A percentile compares a stretch with the other conserved stretches of the same genome.
phyloP scores from a whole-genome alignment of 306 rosid genomes.

The Comarum palustre region DNA sequence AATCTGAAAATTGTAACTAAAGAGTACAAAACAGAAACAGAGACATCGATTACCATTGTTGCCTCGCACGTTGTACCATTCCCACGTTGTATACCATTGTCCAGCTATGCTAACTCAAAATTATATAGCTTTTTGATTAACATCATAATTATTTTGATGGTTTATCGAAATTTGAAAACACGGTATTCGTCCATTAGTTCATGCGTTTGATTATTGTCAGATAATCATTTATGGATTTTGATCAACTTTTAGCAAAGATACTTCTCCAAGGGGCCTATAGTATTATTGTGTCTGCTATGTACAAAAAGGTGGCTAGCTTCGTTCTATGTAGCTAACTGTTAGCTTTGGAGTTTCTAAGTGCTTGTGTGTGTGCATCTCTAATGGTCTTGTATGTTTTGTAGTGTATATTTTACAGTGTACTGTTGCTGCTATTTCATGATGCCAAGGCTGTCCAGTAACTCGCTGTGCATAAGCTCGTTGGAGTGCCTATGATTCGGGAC shows the following conservation, averaged over 20 bases:
- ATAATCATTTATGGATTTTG: background rate
- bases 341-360: background rate
- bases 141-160: background rate
- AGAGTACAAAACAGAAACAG: too few species aligned
- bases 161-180: too few species aligned
- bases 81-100: too few species aligned
- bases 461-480: slow-evolving; percentile 64
- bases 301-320: background rate
- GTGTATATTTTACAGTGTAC: slow-evolving; percentile 8
- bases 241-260: background rate
- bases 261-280: background rate
- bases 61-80: too few species aligned
- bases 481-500: slow-evolving; percentile 81
- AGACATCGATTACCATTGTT: too few species aligned
- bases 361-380: background rate
- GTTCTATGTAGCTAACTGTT: background rate
- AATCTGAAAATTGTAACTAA: too few species aligned
- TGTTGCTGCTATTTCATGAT: slow-evolving; percentile 30
- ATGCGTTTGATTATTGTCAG: background rate
- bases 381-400: background rate
- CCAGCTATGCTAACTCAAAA: too few species aligned
- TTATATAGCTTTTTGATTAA: too few species aligned
- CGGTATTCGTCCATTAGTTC: background rate
- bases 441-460: slow-evolving; percentile 65
- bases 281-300: background rate